Conservation (phyloP, 2,329 filamentous ascomycete genomes). For the Tolypocladium nubicola region DNA sequence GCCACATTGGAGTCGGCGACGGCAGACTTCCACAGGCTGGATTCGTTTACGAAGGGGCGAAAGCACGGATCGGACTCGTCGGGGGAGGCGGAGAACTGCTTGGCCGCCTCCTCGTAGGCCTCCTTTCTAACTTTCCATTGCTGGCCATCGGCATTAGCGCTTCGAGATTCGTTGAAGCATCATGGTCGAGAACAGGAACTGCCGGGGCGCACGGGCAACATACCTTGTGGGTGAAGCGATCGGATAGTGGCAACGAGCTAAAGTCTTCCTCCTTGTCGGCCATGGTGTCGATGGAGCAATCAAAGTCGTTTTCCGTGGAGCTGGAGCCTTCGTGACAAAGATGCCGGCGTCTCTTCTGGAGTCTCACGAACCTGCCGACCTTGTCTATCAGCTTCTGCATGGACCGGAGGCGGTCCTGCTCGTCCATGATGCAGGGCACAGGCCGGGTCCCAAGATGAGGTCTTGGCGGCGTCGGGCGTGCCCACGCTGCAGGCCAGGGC, state of each 20-base stretch:
- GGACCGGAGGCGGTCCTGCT: not conserved
- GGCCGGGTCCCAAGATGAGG: not conserved
- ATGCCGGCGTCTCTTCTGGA: conserved; percentile 1
- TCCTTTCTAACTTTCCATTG: conserved; percentile 96
- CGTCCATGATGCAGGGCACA: not conserved
- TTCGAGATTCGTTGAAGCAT: not conserved
- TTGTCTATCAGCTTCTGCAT: conserved; percentile 20
- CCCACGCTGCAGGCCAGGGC: not conserved
- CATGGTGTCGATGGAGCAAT: conserved; percentile 38
- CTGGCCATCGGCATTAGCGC: conserved; percentile 24
- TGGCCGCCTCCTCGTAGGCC: conserved; percentile 85
- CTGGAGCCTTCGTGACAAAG: conserved; percentile 6
- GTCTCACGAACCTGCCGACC: conserved; percentile 14
- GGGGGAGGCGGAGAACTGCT: conserved; percentile 74
- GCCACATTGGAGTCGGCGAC: conserved; percentile 94
- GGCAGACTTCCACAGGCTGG: conserved; percentile 81
- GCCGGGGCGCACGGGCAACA: conserved; percentile 2
- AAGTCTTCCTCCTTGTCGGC: conserved; percentile 78
- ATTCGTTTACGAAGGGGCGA: conserved; percentile 75
- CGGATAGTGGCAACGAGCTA: conserved; percentile 63
- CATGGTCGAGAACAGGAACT: not conserved
- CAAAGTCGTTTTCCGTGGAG: conserved; percentile 8
- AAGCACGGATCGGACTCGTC: conserved; percentile 82
- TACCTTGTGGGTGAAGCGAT: conserved; percentile 78
- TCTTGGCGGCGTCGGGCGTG: not conserved